phyloP scores from a whole-genome alignment of 805 yeast species.

The Tetrapisispora phaffii region DNA sequence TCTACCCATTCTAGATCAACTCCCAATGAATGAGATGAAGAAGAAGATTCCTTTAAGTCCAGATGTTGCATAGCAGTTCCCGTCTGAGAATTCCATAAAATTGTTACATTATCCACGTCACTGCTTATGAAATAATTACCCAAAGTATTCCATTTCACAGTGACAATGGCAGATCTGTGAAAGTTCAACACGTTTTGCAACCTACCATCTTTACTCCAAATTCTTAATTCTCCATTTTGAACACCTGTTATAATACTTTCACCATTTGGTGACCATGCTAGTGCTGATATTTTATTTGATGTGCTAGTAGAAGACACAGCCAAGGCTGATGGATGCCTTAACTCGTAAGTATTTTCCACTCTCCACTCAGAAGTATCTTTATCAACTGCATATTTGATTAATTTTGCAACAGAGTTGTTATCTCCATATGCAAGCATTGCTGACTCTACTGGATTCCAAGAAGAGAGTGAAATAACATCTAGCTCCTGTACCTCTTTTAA shows the following conservation, averaged over 20 bases:
- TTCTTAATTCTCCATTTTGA: constrained; percentile 60
- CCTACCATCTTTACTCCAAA: constrained; percentile 71
- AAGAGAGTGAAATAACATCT: constrained; percentile 35
- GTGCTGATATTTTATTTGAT: constrained; percentile 26
- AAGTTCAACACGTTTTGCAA: constrained; percentile 45
- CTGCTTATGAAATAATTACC: constrained; percentile 48
- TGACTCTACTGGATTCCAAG: constrained; percentile 47
- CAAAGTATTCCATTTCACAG: constrained; percentile 50
- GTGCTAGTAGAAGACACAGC: constrained; percentile 11
- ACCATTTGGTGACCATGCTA: constrained; percentile 64
- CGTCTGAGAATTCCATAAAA: constrained; percentile 57
- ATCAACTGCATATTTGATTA: constrained; percentile 23
- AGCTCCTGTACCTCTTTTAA: constrained; percentile 33
- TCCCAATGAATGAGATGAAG: constrained; percentile 28
- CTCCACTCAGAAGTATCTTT: constrained; percentile 18
- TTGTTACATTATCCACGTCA: constrained; percentile 44
- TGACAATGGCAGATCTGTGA: constrained; percentile 46
- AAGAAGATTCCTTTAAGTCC: constrained; percentile 25
- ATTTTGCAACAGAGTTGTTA: constrained; percentile 38
- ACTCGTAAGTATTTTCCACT: constrained; percentile 8
- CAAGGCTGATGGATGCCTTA: constrained; percentile 31
- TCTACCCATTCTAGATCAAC: constrained; percentile 69
- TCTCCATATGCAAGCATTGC: constrained; percentile 47
- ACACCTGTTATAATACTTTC: constrained; percentile 51
- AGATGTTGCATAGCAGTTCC: constrained; percentile 42